Percentiles rank a stretch among this genome's conserved stretches.
phyloP scores from a whole-genome alignment of 2,329 filamentous ascomycete species.

The Helicocarpus griseus region DNA sequence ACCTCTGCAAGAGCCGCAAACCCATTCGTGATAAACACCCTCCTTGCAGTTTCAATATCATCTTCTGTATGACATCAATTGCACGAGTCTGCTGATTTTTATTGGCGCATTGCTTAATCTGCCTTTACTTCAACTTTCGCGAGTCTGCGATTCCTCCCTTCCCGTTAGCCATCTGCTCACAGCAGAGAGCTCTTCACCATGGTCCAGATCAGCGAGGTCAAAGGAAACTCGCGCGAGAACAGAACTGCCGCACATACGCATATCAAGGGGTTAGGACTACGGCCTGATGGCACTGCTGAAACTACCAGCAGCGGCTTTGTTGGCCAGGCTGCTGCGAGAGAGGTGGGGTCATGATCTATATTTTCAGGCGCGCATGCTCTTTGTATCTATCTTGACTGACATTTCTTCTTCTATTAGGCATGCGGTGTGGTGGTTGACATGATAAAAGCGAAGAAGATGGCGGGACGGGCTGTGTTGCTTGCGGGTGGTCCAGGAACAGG shows the following conservation, averaged over 20 bases:
- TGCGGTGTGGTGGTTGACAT: conserved; percentile 93
- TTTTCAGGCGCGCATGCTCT: neutral
- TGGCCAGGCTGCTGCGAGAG: conserved; percentile 76
- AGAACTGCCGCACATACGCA: conserved; percentile 95
- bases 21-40: neutral
- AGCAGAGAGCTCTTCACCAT: conserved; percentile 37
- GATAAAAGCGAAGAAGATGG: conserved; percentile 95
- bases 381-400: conserved; percentile 9
- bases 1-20: neutral
- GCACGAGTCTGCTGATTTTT: no score
- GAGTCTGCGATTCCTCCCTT: neutral
- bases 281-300: conserved; percentile 76
- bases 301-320: conserved; percentile 74
- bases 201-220: conserved; percentile 90
- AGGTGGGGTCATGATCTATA: conserved; percentile 50
- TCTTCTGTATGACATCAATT: neutral
- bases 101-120: no score
- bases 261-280: conserved; percentile 88
- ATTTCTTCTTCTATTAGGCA: conserved; percentile 47
- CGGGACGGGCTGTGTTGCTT: conserved; percentile 82
- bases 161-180: neutral
- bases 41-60: neutral
- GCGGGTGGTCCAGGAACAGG: conserved; percentile 92
- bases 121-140: neutral
- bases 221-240: conserved; percentile 89